Percentiles rank a stretch among this genome's conserved stretches.
phyloP scores from a whole-genome alignment of 2,329 filamentous ascomycete genomes.

The Nemania sp. region DNA sequence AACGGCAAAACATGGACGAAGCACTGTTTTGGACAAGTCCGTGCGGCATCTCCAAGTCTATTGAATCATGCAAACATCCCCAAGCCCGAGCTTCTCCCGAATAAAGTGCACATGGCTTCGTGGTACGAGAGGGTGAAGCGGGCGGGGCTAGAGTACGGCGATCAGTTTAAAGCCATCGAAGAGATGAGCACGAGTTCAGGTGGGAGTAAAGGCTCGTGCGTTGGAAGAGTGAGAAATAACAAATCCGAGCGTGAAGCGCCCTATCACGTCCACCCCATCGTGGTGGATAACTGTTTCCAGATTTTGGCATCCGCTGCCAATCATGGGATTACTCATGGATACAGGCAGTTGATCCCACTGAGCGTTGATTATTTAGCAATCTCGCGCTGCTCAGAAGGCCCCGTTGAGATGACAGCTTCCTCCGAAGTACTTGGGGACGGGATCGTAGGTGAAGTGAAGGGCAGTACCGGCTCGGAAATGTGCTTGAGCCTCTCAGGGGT shows the following conservation, averaged over 20 bases:
- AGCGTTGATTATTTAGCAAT: not conserved
- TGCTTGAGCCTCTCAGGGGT: not conserved
- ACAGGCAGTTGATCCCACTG: not conserved
- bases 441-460: not conserved
- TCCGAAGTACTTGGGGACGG: not conserved
- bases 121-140: not conserved
- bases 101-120: not conserved
- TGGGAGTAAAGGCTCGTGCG: not conserved
- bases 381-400: not conserved
- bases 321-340: not conserved
- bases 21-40: constrained; percentile 5
- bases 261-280: not conserved
- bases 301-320: not conserved
- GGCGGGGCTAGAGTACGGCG: not conserved
- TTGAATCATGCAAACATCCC: not conserved
- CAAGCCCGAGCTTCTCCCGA: not conserved
- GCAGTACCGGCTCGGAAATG: not conserved
- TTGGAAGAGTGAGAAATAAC: not conserved
- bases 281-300: not conserved
- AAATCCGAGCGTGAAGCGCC: not conserved
- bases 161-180: not conserved
- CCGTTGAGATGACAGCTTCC: not conserved
- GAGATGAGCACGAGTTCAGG: not conserved
- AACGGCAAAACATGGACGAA: constrained; percentile 8
- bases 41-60: not conserved